These are phyloP conservation scores for Micractinium sp. DNA, from an alignment of 139 green algal species.

Conservation along the genomic window DNA sequence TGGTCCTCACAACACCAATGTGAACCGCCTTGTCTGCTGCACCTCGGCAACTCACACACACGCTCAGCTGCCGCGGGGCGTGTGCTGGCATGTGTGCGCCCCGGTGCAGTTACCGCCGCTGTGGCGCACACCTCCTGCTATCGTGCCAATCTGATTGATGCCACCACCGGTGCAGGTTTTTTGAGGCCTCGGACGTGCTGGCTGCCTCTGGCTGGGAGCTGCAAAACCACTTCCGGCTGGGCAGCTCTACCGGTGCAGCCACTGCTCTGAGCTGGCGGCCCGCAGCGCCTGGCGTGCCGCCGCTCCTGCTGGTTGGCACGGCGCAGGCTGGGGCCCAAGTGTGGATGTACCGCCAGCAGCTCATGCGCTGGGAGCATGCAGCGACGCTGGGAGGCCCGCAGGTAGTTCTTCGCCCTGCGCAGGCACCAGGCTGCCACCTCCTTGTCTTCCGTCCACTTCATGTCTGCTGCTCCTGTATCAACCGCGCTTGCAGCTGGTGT, in stretches of 20 bases:
- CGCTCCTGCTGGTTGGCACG: conserved; percentile 38
- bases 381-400: conserved; percentile 1
- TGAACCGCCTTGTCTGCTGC: no score
- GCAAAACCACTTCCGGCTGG: conserved; percentile 35
- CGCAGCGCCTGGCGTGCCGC: conserved; percentile 10
- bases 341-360: conserved; percentile 32
- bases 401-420: no score
- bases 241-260: background rate
- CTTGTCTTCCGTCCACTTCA: no score
- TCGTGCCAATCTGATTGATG: background rate
- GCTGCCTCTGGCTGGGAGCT: conserved; percentile 33
- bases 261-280: conserved; percentile 23
- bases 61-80: background rate
- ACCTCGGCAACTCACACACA: no score
- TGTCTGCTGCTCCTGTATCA: background rate
- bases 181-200: conserved; percentile 18
- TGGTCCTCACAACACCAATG: no score
- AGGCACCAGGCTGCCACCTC: background rate
- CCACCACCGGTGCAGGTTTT: background rate
- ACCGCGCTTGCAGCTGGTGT: background rate
- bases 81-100: no score
- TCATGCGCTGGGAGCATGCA: conserved; percentile 36
- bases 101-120: background rate
- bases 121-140: background rate
- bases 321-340: conserved; percentile 19